Evolutionary conservation across 345 rosid species (phyloP), one percentile per base, ranked within the genome.

Genomic region (Citrus sinensis): DNA sequence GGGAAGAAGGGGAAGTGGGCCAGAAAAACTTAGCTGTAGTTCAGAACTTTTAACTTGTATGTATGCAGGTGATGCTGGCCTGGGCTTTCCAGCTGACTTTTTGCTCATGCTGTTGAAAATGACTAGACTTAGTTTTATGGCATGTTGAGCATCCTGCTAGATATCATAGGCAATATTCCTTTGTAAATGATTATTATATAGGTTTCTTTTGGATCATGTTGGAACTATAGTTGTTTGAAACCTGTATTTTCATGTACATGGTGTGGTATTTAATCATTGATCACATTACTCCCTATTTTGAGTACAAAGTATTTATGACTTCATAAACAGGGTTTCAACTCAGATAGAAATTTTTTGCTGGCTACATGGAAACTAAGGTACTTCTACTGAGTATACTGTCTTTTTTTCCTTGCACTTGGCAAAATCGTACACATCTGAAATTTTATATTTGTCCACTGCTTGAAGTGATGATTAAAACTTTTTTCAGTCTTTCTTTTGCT

Each of bases 351-450:
- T 51, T 84, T 59, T 81, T 88, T 95, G 59, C 81, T 42, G 59
- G 97, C 95, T 11, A 83, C 86, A 8, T 95, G 98, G 98, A 89
- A 88, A 76, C 87, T 94, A 76, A 90, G 98, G 98, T 93, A 78
- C 69, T 82, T 46, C 78, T 73, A 30, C 39, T 63, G 39, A 30
- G 9, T 64, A 7, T 6, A 25, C 27, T 46, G 25, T 37, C 5
- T 62, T 37, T 67, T 68, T 55, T 40, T 30, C 63, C 40, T 16
- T 59, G 20, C 49, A 73, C 17, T 46, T 37, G 30, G 29, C 65
- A 67, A 49, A 22, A 80, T 69, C 7, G 7, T n/a, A 42, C 22
- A 51, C 54, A 13, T 54, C 60, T 61, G 35, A 60, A 76, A 24
- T 39, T 55, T 4, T 76, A 35, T 59, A 19, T 34, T 34, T 58